phyloP scores from a whole-genome alignment of 78 protist species.

The Diacronema lutheri region DNA sequence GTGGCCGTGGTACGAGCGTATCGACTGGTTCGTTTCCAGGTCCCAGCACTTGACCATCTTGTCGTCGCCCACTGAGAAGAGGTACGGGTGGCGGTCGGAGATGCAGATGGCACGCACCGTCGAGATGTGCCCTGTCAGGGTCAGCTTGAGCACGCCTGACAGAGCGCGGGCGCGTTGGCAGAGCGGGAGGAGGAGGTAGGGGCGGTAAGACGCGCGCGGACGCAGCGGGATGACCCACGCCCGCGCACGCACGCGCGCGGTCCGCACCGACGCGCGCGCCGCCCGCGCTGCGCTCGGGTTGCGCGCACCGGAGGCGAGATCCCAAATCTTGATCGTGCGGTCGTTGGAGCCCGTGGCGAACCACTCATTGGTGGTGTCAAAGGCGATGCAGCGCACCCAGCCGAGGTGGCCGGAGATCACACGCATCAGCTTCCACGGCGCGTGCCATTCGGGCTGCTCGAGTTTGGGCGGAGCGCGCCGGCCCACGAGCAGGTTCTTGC shows the following conservation, averaged over 20 bases:
- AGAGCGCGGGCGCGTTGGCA: no score
- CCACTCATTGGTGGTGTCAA: constrained; percentile 95
- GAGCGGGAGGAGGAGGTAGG: no score
- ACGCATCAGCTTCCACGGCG: constrained; percentile 66
- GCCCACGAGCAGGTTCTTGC: neutral
- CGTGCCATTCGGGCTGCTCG: constrained; percentile 56
- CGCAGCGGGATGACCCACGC: no score
- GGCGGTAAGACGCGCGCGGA: no score
- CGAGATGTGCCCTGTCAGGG: constrained; percentile 92
- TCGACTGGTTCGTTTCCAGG: constrained; percentile 72
- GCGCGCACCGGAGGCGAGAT: constrained; percentile 81
- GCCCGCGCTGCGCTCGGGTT: no score
- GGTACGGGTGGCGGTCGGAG: constrained; percentile 84
- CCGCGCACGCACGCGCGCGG: no score
- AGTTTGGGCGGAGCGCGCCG: neutral
- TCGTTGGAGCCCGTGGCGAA: constrained; percentile 94
- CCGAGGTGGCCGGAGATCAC: constrained; percentile 81
- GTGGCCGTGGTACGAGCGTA: constrained; percentile 85
- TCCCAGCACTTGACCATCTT: constrained; percentile 96
- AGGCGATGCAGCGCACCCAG: constrained; percentile 82
- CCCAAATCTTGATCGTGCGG: constrained; percentile 95
- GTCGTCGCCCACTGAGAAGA: constrained; percentile 96
- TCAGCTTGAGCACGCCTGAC: constrained; percentile 69
- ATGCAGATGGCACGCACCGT: constrained; percentile 67
- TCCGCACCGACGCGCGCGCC: no score